phyloP scores from a whole-genome alignment of 225 moss, liverwort and hornwort species.

The Antitrichia curtipendula region DNA sequence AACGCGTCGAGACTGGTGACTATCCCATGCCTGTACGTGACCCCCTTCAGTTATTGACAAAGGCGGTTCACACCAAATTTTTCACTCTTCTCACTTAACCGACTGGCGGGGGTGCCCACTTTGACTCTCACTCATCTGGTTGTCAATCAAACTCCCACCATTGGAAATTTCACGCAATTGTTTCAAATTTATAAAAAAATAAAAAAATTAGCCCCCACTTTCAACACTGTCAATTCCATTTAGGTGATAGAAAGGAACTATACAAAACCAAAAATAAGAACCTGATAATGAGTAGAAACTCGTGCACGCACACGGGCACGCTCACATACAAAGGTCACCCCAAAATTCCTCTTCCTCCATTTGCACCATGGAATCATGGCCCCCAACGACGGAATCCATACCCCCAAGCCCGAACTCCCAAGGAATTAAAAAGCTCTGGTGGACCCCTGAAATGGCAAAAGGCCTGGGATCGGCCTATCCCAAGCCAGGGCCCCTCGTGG shows the following conservation, averaged over 20 bases:
- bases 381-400: background rate
- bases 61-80: background rate
- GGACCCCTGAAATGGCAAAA: background rate
- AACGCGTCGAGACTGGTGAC: background rate
- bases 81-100: background rate
- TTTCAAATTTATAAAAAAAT: accelerated
- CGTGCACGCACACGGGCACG: background rate
- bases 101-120: background rate
- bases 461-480: background rate
- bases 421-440: background rate
- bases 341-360: background rate
- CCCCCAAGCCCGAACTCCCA: background rate
- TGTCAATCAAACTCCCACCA: background rate
- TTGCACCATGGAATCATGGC: background rate
- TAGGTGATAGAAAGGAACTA: too few relatives aligned
- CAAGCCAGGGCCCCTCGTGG: constrained; percentile 7
- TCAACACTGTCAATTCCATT: background rate
- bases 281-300: background rate
- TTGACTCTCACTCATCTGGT: background rate
- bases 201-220: too few relatives aligned
- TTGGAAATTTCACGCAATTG: background rate
- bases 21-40: background rate
- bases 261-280: background rate
- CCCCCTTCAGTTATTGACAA: background rate
- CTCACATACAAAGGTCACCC: background rate